Evolutionary conservation across 768 basidiomycete genomes (phyloP).

Genomic region (Gelatoporia subvermispora): DNA sequence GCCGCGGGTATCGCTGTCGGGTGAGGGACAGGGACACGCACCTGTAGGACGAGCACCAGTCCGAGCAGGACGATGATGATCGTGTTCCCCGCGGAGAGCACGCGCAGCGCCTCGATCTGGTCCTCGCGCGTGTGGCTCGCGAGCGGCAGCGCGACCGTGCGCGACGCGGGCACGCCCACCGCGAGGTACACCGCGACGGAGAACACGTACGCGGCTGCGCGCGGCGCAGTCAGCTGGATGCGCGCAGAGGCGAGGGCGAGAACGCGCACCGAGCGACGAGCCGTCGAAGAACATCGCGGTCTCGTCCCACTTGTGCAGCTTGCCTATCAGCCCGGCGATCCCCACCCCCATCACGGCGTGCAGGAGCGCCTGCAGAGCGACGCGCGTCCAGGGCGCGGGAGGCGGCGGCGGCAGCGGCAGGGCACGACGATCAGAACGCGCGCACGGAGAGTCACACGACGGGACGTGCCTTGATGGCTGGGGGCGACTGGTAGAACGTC

Average conservation of each 20-base stretch:
- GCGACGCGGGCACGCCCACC: conserved; percentile 74
- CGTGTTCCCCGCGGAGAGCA: conserved; percentile 84
- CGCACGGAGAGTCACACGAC: neutral
- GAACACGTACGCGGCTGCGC: conserved; percentile 68
- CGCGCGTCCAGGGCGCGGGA: conserved; percentile 1
- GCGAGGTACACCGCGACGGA: conserved; percentile 75
- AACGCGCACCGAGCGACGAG: conserved; percentile 66
- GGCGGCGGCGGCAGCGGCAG: neutral
- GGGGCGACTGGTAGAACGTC: conserved; percentile 90
- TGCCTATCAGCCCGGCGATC: conserved; percentile 66
- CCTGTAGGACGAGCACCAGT: conserved; percentile 68
- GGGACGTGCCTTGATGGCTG: conserved; percentile 81
- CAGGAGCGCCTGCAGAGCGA: conserved; percentile 60
- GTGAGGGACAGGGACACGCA: conserved; percentile 28
- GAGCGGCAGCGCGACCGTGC: conserved; percentile 64
- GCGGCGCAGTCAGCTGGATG: neutral
- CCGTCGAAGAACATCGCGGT: conserved; percentile 96
- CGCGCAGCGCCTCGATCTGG: conserved; percentile 70
- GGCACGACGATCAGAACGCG: neutral
- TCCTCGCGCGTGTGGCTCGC: conserved; percentile 55
- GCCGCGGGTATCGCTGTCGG: neutral
- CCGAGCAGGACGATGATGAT: conserved; percentile 70
- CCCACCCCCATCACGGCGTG: conserved; percentile 83
- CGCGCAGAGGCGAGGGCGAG: neutral
- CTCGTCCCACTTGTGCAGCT: conserved; percentile 85